Conservation (phyloP, 2,329 filamentous ascomycete genomes). For the Malbranchea cinnamomea region DNA sequence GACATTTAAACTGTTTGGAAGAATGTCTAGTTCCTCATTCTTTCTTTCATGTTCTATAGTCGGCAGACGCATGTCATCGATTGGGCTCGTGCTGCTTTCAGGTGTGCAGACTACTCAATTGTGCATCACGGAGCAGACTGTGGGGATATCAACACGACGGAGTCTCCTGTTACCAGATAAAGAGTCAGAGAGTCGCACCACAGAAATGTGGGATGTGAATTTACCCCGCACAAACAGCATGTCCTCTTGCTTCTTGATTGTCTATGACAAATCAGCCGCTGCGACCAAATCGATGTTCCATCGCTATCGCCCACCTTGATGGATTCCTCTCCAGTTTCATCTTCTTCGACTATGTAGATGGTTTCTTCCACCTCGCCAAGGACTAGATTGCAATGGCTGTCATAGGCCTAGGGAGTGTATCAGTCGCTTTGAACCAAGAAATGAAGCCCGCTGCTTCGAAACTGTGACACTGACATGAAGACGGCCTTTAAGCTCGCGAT, state of each 20-base stretch:
- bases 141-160: slow-evolving; percentile 57
- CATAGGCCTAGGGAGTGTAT: slow-evolving; percentile 58
- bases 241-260: slow-evolving; percentile 89
- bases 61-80: too few relatives aligned
- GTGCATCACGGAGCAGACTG: slow-evolving; percentile 24
- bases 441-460: too few relatives aligned
- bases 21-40: too few relatives aligned
- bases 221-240: slow-evolving; percentile 96
- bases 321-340: slow-evolving; percentile 58
- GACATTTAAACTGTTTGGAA: too few relatives aligned
- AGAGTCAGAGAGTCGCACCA: slow-evolving; percentile 7
- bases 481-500: slow-evolving; percentile 86
- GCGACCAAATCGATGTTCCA: too few relatives aligned
- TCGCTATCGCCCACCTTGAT: slow-evolving; percentile 48
- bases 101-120: too few relatives aligned
- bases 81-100: too few relatives aligned
- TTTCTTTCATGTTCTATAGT: too few relatives aligned
- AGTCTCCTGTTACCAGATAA: slow-evolving; percentile 42
- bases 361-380: slow-evolving; percentile 95
- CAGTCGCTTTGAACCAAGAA: slow-evolving; percentile 1
- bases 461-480: slow-evolving; percentile 56
- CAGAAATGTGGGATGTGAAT: neutral
- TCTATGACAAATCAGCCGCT: slow-evolving; percentile 49
- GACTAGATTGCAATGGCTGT: slow-evolving; percentile 95
- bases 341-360: slow-evolving; percentile 83